These are phyloP conservation scores for Porpolomopsis calyptriformis DNA, from an alignment of 768 basidiomycete genomes.

Conservation along the genomic window DNA sequence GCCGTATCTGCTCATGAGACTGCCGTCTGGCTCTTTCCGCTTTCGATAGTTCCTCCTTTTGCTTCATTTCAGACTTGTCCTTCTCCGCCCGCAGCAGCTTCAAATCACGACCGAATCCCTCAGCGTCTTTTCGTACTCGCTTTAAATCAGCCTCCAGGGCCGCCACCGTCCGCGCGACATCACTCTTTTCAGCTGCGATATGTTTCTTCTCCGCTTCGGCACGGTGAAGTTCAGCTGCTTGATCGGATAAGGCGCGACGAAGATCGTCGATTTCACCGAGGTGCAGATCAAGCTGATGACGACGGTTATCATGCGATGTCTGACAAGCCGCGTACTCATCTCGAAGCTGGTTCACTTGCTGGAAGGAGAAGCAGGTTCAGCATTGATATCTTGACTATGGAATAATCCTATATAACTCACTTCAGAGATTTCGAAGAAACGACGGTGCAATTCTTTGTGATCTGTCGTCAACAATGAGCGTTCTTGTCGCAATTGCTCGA, in stretches of 20 bases:
- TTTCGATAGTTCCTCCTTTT: conserved; percentile 43
- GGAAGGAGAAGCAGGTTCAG: neutral
- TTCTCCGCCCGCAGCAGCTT: conserved; percentile 58
- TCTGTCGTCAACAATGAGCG: conserved; percentile 58
- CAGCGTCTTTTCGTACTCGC: conserved; percentile 67
- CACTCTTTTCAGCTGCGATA: conserved; percentile 49
- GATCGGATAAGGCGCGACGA: conserved; percentile 50
- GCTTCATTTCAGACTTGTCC: conserved; percentile 44
- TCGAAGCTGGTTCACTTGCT: conserved; percentile 55
- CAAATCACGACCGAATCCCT: conserved; percentile 68
- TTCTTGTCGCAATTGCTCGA: conserved; percentile 70
- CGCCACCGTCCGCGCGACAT: conserved; percentile 57
- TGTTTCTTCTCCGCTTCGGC: conserved; percentile 55
- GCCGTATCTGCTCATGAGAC: conserved; percentile 48
- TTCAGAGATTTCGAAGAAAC: conserved; percentile 56
- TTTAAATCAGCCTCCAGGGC: conserved; percentile 61
- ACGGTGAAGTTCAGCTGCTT: conserved; percentile 51
- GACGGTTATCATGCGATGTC: conserved; percentile 57
- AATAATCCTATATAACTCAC: conserved; percentile 28
- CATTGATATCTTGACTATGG: neutral
- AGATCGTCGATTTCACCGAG: conserved; percentile 68
- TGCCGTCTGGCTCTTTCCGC: conserved; percentile 62
- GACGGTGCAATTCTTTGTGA: conserved; percentile 63
- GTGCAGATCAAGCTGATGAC: conserved; percentile 64
- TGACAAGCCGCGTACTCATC: conserved; percentile 51